Percentiles rank a stretch among this genome's conserved stretches.
Evolutionary conservation across 1,284 basidiomycete species (phyloP).

Genomic region (Puccinia coronata): DNA sequence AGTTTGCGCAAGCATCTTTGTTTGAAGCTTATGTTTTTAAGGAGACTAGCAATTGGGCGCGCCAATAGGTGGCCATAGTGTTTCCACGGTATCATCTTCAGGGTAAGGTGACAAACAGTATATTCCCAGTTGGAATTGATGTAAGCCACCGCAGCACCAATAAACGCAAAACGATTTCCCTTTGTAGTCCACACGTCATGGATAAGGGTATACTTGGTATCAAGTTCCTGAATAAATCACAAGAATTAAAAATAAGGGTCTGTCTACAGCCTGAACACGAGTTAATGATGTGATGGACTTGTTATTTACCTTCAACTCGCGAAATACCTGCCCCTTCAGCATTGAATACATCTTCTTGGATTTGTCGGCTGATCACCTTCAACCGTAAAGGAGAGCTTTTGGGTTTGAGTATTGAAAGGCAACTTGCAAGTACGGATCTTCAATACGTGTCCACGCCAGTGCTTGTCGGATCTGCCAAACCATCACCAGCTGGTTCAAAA

Average conservation of each 20-base stretch:
- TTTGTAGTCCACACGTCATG: no score
- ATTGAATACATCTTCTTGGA: background rate
- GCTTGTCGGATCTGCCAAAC: background rate
- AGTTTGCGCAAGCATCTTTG: no score
- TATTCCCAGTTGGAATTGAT: no score
- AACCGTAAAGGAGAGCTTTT: background rate
- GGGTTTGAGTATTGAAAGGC: background rate
- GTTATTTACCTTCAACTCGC: background rate
- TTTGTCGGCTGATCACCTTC: no score
- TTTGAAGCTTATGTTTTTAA: background rate
- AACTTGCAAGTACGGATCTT: background rate
- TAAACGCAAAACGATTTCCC: no score
- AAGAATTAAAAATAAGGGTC: background rate
- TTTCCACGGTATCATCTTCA: no score
- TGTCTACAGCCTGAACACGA: background rate
- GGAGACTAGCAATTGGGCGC: background rate
- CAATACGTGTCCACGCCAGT: no score
- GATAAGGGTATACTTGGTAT: background rate
- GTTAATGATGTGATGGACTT: background rate
- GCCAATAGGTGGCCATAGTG: background rate
- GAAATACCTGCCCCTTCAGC: background rate
- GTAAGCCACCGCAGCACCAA: no score
- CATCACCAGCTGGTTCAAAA: background rate
- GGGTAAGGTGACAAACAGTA: no score
- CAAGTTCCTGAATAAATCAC: background rate